Conservation (phyloP, 345 rosid genomes). For the Rubroshorea leprosula region DNA sequence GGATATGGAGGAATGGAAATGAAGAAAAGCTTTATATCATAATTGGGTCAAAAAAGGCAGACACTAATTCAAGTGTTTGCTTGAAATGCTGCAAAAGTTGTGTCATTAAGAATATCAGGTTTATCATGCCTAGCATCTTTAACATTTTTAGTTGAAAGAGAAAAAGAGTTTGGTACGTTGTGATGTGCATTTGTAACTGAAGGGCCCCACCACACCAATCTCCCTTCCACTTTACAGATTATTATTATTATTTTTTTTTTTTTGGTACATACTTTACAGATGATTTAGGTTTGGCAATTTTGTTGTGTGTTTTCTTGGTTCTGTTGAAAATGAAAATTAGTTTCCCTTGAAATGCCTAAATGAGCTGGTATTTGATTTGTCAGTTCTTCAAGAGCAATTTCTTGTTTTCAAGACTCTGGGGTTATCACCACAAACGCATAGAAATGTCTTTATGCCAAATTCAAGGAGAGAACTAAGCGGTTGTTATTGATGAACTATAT, state of each 20-base stretch:
- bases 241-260: background rate
- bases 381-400: too few relatives aligned
- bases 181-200: conserved; percentile 7
- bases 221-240: conserved; percentile 1
- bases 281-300: too few relatives aligned
- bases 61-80: background rate
- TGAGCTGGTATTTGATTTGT: background rate
- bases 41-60: background rate
- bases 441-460: too few relatives aligned
- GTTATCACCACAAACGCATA: too few relatives aligned
- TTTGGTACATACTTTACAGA: too few relatives aligned
- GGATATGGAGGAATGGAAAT: background rate
- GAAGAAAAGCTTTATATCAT: background rate
- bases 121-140: conserved; percentile 10
- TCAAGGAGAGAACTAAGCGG: too few relatives aligned
- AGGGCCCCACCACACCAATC: conserved; percentile 16
- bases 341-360: background rate
- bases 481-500: too few relatives aligned
- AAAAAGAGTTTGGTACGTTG: conserved; percentile 4
- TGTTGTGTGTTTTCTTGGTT: too few relatives aligned
- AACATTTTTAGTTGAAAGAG: background rate
- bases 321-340: too few relatives aligned
- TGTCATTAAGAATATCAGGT: conserved; percentile 7
- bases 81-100: background rate
- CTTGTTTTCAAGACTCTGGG: too few relatives aligned